Conservation (phyloP, 164 flowering plant species). For the Umbellularia californica region DNA sequence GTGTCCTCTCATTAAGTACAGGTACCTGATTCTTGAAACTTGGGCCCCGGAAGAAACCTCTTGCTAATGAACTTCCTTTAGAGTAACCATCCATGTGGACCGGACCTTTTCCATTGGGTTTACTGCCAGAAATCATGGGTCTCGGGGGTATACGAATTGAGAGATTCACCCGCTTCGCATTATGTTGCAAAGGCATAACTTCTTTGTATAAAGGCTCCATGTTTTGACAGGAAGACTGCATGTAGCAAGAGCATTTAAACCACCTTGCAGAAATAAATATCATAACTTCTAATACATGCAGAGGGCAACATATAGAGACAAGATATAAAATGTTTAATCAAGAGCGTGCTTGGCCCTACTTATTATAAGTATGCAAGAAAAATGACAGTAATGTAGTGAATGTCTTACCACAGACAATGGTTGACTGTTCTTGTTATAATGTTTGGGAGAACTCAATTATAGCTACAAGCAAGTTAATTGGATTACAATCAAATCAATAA, state of each 20-base stretch:
- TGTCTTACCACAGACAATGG: too few relatives aligned
- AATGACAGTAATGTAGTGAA: too few relatives aligned
- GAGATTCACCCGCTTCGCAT: conserved; percentile 34
- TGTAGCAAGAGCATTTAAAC: background rate
- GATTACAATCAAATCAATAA: too few relatives aligned
- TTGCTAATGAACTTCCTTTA: conserved; percentile 40
- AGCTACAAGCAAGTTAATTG: too few relatives aligned
- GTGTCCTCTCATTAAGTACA: conserved; percentile 49
- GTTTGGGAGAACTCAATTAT: too few relatives aligned
- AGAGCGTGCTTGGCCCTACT: background rate
- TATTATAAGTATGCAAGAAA: background rate
- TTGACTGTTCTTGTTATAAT: too few relatives aligned
- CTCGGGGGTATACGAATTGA: conserved; percentile 69
- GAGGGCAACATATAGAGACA: background rate
- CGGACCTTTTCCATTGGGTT: conserved; percentile 39
- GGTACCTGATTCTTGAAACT: conserved; percentile 57
- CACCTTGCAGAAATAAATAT: too few relatives aligned
- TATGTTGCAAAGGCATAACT: conserved; percentile 20
- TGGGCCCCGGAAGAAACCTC: conserved; percentile 48
- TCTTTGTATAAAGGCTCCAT: conserved; percentile 18
- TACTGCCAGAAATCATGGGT: conserved; percentile 31
- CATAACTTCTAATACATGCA: background rate
- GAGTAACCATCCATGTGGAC: conserved; percentile 42
- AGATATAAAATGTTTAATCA: background rate
- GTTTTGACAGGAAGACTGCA: conserved; percentile 35